Conservation (phyloP, 768 basidiomycete species). For the Calocybe indica region DNA sequence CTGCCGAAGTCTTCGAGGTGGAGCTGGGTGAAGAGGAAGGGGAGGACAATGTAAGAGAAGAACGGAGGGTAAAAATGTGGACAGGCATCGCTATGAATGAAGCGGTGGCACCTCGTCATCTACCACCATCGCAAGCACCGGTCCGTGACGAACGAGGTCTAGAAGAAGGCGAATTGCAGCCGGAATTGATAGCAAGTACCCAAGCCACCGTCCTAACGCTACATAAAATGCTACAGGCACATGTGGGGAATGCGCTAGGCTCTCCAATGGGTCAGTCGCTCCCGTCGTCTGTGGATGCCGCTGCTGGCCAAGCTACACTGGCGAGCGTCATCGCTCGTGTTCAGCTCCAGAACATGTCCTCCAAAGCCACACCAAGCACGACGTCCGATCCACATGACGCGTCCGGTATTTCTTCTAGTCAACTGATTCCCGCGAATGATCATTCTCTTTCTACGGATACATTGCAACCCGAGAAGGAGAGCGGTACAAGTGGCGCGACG, state of each 20-base stretch:
- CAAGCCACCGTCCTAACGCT: constrained; percentile 49
- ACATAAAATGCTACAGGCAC: constrained; percentile 48
- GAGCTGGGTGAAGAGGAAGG: constrained; percentile 37
- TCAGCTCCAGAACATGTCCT: constrained; percentile 42
- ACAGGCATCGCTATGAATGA: constrained; percentile 47
- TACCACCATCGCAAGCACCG: constrained; percentile 12
- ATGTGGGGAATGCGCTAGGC: constrained; percentile 53
- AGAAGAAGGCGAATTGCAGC: constrained; percentile 61
- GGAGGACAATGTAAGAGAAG: constrained; percentile 45
- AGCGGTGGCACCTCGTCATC: constrained; percentile 18
- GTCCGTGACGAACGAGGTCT: constrained; percentile 23
- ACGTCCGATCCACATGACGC: background rate
- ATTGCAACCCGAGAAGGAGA: background rate
- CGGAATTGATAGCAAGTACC: constrained; percentile 38
- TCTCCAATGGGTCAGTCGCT: constrained; percentile 24
- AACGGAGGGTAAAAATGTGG: constrained; percentile 61
- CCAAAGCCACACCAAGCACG: background rate
- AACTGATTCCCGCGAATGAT: background rate
- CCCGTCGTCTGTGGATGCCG: constrained; percentile 31
- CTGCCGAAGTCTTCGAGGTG: constrained; percentile 58
- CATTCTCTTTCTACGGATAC: background rate
- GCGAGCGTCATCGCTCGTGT: constrained; percentile 72
- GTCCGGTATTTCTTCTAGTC: background rate
- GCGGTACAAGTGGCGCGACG: background rate
- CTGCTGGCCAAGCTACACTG: constrained; percentile 58